A percentile compares a stretch with the other conserved stretches of the same genome.
Evolutionary conservation across 192 early-diverging fungal species (phyloP).

Genomic region (Mortierella hygrophila): DNA sequence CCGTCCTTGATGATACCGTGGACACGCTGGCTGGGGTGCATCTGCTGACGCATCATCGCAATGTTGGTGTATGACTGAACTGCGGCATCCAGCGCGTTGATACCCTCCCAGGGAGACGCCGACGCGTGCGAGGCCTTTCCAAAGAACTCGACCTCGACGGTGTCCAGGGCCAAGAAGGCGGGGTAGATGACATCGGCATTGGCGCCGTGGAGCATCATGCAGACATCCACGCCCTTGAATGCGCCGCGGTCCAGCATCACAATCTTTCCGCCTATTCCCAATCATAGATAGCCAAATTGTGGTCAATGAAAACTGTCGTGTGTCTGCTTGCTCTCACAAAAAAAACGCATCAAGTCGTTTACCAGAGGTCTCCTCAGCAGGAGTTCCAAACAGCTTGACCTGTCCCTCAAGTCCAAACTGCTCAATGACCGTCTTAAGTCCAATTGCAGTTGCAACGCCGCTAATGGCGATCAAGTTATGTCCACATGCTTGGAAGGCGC

Average conservation of each 20-base stretch:
- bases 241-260: slow-evolving; percentile 73
- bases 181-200: slow-evolving; percentile 64
- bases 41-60: slow-evolving; percentile 82
- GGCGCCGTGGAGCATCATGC: slow-evolving; percentile 88
- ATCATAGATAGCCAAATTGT: slow-evolving; percentile 35
- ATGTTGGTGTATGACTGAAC: slow-evolving; percentile 73
- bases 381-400: slow-evolving; percentile 84
- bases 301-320: not conserved
- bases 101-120: slow-evolving; percentile 63
- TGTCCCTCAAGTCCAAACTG: slow-evolving; percentile 62
- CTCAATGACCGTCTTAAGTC: slow-evolving; percentile 57
- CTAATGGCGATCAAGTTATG: slow-evolving; percentile 83
- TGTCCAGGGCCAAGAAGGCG: slow-evolving; percentile 59
- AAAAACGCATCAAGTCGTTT: not conserved
- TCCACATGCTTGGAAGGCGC: slow-evolving; percentile 76
- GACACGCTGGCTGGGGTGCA: slow-evolving; percentile 71
- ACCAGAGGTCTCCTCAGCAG: slow-evolving; percentile 70
- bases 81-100: slow-evolving; percentile 87
- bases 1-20: slow-evolving; percentile 88
- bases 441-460: slow-evolving; percentile 74
- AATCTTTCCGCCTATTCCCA: slow-evolving; percentile 76
- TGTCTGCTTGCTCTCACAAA: not conserved
- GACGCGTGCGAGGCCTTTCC: slow-evolving; percentile 82
- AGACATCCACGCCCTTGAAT: slow-evolving; percentile 78
- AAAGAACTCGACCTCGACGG: slow-evolving; percentile 73